phyloP scores from a whole-genome alignment of 169 alveolate genomes.

The Babesia caballi region DNA sequence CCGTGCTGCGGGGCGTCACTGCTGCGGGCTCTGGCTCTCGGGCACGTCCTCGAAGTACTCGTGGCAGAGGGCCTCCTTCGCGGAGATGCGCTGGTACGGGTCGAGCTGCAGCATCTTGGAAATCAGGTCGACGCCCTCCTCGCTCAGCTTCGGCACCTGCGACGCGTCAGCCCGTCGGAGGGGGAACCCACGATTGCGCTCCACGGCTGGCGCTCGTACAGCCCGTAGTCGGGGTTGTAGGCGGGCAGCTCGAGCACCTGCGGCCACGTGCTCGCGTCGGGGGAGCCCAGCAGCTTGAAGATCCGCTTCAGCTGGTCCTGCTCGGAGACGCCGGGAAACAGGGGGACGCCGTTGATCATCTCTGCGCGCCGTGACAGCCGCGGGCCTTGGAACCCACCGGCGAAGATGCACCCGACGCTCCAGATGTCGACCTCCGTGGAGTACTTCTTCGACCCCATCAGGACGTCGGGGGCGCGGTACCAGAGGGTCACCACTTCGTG shows the following conservation, averaged over 20 bases:
- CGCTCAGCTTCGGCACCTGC: constrained; percentile 76
- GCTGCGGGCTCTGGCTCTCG: constrained; percentile 12
- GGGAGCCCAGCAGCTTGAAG: constrained; percentile 95
- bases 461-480: constrained; percentile 99
- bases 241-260: constrained; percentile 89
- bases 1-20: neutral
- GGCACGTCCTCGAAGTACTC: constrained; percentile 88
- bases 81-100: constrained; percentile 93
- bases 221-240: constrained; percentile 82
- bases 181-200: constrained; percentile 59
- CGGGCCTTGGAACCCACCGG: constrained; percentile 66
- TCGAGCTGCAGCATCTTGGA: constrained; percentile 89
- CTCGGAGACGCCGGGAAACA: constrained; percentile 96
- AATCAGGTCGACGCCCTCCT: constrained; percentile 86
- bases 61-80: constrained; percentile 92
- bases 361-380: constrained; percentile 67
- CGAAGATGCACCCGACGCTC: constrained; percentile 97
- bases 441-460: constrained; percentile 96
- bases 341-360: constrained; percentile 96
- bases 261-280: constrained; percentile 90
- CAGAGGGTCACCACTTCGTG: constrained; percentile 98
- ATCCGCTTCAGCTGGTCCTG: constrained; percentile 95
- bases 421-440: constrained; percentile 99
- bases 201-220: constrained; percentile 75
- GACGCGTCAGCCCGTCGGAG: neutral